phyloP scores from a whole-genome alignment of 176 grass and related monocot genomes.

The Cenchrus purpureus region DNA sequence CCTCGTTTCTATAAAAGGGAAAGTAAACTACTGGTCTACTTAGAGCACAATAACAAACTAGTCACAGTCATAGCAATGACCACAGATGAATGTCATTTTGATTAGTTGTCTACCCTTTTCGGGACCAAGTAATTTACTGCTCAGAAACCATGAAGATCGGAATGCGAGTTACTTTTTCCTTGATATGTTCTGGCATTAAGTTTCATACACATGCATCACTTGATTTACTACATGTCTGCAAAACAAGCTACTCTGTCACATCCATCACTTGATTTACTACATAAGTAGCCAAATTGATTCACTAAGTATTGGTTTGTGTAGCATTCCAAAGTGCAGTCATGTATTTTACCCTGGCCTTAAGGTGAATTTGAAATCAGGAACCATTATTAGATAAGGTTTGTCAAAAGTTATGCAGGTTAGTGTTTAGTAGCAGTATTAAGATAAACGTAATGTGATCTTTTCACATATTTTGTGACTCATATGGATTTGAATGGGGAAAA shows the following conservation, averaged over 20 bases:
- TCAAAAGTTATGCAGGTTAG: background rate
- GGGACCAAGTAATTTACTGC: background rate
- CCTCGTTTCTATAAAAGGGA: background rate
- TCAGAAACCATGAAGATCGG: background rate
- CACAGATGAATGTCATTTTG: background rate
- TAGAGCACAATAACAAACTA: background rate
- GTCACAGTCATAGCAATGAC: background rate
- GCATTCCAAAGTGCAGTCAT: background rate
- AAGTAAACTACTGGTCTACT: background rate
- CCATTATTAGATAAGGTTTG: background rate
- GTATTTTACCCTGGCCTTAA: background rate
- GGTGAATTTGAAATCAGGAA: background rate
- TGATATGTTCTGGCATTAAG: background rate
- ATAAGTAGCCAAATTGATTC: background rate
- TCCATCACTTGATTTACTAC: background rate
- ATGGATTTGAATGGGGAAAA: background rate
- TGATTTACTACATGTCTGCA: background rate
- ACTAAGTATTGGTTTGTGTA: background rate
- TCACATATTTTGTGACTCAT: background rate
- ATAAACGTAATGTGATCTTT: background rate
- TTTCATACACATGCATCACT: background rate
- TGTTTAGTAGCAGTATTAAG: background rate
- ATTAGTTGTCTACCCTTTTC: background rate
- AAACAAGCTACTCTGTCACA: background rate
- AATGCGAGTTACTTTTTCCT: background rate